These are phyloP conservation scores for Fomitiporia mediterranea DNA, from an alignment of 1,284 basidiomycete genomes.

Conservation along the genomic window DNA sequence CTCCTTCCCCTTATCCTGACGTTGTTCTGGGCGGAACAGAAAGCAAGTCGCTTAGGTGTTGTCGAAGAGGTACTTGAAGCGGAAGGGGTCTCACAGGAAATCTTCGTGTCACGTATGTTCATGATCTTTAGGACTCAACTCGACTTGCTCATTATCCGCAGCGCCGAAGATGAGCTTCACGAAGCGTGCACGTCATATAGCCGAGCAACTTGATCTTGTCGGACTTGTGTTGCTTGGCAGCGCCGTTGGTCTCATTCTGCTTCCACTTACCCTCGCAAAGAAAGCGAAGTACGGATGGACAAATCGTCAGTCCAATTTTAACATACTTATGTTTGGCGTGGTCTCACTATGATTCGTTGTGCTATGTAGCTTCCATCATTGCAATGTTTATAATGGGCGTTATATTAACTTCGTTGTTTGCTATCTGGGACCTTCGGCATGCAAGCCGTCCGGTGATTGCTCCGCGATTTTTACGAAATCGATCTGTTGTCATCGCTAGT, in stretches of 20 bases:
- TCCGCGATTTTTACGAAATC: conserved; percentile 52
- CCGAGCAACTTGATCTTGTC: conserved; percentile 54
- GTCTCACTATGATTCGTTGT: not conserved
- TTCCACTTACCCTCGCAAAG: conserved; percentile 59
- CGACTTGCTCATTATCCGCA: not conserved
- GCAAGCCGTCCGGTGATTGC: conserved; percentile 51
- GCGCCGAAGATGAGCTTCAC: conserved; percentile 22
- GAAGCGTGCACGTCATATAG: conserved; percentile 22
- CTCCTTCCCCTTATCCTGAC: conserved; percentile 57
- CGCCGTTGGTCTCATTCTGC: conserved; percentile 56
- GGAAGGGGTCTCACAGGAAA: not conserved
- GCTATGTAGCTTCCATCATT: conserved; percentile 46
- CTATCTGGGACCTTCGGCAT: conserved; percentile 45
- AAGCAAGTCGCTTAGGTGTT: conserved; percentile 50
- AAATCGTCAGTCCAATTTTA: conserved; percentile 41
- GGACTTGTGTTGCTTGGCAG: conserved; percentile 66
- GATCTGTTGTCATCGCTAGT: conserved; percentile 54
- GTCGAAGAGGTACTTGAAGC: conserved; percentile 25
- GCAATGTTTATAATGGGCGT: conserved; percentile 50
- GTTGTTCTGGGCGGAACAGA: conserved; percentile 68
- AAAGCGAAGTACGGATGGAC: conserved; percentile 40
- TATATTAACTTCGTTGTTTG: conserved; percentile 38
- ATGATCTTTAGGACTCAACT: not conserved
- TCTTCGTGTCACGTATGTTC: conserved; percentile 7
- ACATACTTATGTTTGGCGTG: not conserved